Percentiles rank a stretch among this genome's conserved stretches.
Evolutionary conservation across 1,139 yeast species (phyloP).

Genomic region (Nakaseomyces uthaithaninus): DNA sequence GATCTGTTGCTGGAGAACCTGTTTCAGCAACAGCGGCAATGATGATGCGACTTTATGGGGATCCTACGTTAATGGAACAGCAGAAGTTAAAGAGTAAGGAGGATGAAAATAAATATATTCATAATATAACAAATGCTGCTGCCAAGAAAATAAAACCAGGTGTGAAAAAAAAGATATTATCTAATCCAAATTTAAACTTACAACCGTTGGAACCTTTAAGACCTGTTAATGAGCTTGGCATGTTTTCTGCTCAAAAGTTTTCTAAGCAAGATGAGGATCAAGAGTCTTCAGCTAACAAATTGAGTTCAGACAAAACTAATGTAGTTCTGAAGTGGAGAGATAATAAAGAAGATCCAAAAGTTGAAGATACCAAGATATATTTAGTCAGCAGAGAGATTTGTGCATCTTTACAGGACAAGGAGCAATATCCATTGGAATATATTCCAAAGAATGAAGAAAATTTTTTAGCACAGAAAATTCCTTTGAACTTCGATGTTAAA

Average conservation of each 20-base stretch:
- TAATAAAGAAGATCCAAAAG: conserved; percentile 4
- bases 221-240: conserved; percentile 6
- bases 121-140: conserved; percentile 3
- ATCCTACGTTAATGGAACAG: conserved; percentile 11
- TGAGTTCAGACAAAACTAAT: conserved; percentile 5
- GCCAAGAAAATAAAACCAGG: background rate
- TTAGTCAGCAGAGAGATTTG: conserved; percentile 16
- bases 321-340: conserved; percentile 25
- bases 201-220: conserved; percentile 8
- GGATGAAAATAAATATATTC: conserved; percentile 5
- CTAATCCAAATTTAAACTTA: conserved; percentile 7
- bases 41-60: conserved; percentile 16
- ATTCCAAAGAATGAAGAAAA: conserved; percentile 29
- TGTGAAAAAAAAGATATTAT: conserved; percentile 4
- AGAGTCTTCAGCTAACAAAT: background rate
- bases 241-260: conserved; percentile 4
- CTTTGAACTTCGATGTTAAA: conserved; percentile 21
- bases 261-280: background rate
- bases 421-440: conserved; percentile 1
- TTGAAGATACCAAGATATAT: conserved; percentile 9
- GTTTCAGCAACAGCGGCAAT: conserved; percentile 18
- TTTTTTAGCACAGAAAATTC: conserved; percentile 8
- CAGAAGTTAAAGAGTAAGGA: conserved; percentile 9
- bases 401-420: conserved; percentile 9
- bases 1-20: conserved; percentile 7